These are phyloP conservation scores for Massariosphaeria phaeospora DNA, from an alignment of 495 filamentous ascomycete genomes.

Conservation along the genomic window DNA sequence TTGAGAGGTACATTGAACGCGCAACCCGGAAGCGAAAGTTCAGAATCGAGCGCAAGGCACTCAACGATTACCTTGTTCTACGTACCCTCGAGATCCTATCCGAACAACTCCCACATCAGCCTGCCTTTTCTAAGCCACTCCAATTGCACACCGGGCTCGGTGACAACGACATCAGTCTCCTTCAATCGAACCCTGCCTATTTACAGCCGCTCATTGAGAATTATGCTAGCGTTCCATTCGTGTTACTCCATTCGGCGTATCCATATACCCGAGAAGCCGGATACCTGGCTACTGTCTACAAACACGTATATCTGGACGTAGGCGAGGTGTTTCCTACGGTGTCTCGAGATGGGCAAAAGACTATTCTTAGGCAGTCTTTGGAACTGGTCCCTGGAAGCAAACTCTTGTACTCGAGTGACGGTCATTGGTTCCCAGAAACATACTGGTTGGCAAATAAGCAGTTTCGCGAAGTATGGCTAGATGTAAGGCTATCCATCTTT, in stretches of 20 bases:
- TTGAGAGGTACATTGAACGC: slow-evolving; percentile 32
- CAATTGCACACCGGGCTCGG: slow-evolving; percentile 87
- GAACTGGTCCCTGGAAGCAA: slow-evolving; percentile 74
- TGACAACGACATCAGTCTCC: slow-evolving; percentile 72
- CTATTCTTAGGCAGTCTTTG: slow-evolving; percentile 64
- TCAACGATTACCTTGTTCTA: slow-evolving; percentile 65
- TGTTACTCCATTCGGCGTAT: slow-evolving; percentile 79
- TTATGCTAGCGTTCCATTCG: slow-evolving; percentile 65
- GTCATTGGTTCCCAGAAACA: slow-evolving; percentile 77
- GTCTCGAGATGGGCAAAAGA: slow-evolving; percentile 73
- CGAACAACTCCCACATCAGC: slow-evolving; percentile 31
- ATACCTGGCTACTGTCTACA: slow-evolving; percentile 74
- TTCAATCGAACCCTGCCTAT: slow-evolving; percentile 68
- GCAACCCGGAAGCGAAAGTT: slow-evolving; percentile 39
- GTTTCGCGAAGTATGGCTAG: slow-evolving; percentile 68
- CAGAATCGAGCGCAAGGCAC: slow-evolving; percentile 56
- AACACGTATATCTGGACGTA: slow-evolving; percentile 80
- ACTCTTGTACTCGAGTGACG: slow-evolving; percentile 81
- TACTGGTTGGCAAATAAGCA: slow-evolving; percentile 74
- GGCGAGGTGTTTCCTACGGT: slow-evolving; percentile 82
- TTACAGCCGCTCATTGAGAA: slow-evolving; percentile 68
- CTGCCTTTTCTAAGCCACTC: slow-evolving; percentile 56
- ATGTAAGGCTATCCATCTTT: slow-evolving; percentile 41
- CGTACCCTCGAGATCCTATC: slow-evolving; percentile 44
- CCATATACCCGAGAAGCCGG: slow-evolving; percentile 79